These are phyloP conservation scores for Puya raimondii DNA, from an alignment of 176 grass and related monocot species.

Conservation along the genomic window DNA sequence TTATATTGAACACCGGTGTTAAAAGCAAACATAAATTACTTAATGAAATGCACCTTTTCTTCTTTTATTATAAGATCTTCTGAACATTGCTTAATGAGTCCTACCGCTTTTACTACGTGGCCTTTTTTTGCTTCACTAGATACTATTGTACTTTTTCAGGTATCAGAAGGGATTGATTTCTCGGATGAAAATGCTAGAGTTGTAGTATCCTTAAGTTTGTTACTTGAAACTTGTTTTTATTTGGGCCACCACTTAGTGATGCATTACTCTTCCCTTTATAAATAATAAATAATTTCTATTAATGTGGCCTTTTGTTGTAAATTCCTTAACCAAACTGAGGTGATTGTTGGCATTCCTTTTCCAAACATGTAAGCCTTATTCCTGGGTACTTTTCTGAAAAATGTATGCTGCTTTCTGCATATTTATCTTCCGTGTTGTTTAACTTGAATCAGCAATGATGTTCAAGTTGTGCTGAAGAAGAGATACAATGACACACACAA, in stretches of 20 bases:
- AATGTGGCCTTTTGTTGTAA: neutral
- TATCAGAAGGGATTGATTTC: constrained; percentile 97
- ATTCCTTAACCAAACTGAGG: constrained; percentile 84
- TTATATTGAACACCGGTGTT: no score
- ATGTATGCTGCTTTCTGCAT: constrained; percentile 10
- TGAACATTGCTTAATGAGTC: neutral
- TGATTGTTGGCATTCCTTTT: constrained; percentile 96
- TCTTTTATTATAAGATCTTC: neutral
- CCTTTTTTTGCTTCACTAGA: neutral
- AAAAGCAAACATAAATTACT: no score
- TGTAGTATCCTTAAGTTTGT: constrained; percentile 72
- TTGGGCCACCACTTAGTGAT: neutral
- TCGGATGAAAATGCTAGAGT: constrained; percentile 94
- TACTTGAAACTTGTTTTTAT: neutral
- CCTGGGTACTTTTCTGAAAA: neutral
- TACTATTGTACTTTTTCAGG: constrained; percentile 44
- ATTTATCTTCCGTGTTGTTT: constrained; percentile 21
- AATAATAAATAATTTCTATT: neutral
- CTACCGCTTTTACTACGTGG: neutral
- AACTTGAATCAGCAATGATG: constrained; percentile 66
- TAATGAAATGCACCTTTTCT: no score
- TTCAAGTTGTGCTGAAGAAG: constrained; percentile 87
- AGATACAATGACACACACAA: constrained; percentile 82
- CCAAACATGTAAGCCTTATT: constrained; percentile 78
- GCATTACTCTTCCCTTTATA: neutral